phyloP scores from a whole-genome alignment of 148 eudicot species.

The Nepenthes gracilis region DNA sequence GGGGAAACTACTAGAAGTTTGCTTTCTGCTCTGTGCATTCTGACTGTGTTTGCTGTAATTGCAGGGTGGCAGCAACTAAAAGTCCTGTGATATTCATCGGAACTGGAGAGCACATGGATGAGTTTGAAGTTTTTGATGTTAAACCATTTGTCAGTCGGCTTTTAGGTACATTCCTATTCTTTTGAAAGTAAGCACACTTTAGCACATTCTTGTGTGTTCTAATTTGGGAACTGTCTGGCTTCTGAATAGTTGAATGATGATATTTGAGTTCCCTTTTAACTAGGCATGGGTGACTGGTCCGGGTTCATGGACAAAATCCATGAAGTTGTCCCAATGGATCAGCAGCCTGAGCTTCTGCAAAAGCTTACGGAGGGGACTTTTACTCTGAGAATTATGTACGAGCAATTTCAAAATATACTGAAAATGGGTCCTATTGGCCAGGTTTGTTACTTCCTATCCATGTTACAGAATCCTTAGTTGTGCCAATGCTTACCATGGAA shows the following conservation, averaged over 20 bases:
- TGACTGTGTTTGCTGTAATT: neutral
- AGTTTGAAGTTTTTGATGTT: slow-evolving; percentile 93
- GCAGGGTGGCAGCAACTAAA: slow-evolving; percentile 98
- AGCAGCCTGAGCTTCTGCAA: slow-evolving; percentile 97
- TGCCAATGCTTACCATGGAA: too few relatives aligned
- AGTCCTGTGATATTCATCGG: slow-evolving; percentile 98
- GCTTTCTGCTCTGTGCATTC: neutral
- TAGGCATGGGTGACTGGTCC: slow-evolving; percentile 98
- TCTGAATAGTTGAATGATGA: neutral
- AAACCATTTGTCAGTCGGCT: slow-evolving; percentile 98
- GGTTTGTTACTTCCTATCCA: slow-evolving; percentile 34
- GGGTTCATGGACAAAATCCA: slow-evolving; percentile 98
- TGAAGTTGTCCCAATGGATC: slow-evolving; percentile 97
- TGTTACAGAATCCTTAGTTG: neutral
- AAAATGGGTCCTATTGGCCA: slow-evolving; percentile 98
- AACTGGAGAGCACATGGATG: slow-evolving; percentile 99
- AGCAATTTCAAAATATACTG: slow-evolving; percentile 87
- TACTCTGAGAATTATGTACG: slow-evolving; percentile 91
- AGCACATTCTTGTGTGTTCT: too few relatives aligned
- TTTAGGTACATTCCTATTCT: slow-evolving; percentile 43
- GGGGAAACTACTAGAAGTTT: neutral
- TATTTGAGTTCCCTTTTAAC: slow-evolving; percentile 1
- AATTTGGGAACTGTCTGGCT: neutral
- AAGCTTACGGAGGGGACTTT: slow-evolving; percentile 93
- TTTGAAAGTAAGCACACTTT: neutral